phyloP scores from a whole-genome alignment of 2,329 filamentous ascomycete species.

The Colletotrichum zoysiae region DNA sequence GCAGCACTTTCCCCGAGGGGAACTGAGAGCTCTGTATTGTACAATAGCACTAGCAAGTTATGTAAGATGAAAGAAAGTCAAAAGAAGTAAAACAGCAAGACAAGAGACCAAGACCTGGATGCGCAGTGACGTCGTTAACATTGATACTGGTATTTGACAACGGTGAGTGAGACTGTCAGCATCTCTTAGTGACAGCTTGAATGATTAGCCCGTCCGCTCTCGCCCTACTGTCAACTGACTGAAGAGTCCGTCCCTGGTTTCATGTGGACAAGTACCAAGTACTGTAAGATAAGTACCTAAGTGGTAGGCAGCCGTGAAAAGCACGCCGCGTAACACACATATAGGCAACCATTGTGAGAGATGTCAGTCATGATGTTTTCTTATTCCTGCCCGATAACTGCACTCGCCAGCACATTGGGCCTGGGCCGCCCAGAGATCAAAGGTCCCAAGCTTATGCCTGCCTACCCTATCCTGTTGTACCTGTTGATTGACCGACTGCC shows the following conservation, averaged over 20 bases:
- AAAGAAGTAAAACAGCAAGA: conserved; percentile 31
- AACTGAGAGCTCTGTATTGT: conserved; percentile 42
- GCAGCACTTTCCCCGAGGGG: conserved; percentile 40
- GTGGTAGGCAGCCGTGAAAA: conserved; percentile 5
- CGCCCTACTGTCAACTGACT: not conserved
- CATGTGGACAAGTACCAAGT: not conserved
- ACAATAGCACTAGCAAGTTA: conserved; percentile 42
- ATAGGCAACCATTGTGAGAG: conserved; percentile 3
- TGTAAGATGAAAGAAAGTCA: conserved; percentile 40
- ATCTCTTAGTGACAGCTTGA: not conserved
- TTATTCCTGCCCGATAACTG: conserved; percentile 1
- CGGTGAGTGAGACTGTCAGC: not conserved
- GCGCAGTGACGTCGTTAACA: conserved; percentile 21
- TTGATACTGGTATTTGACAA: not conserved
- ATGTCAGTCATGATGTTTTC: not conserved
- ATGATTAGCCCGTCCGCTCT: not conserved
- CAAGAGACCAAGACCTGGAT: conserved; percentile 17
- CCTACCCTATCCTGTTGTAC: conserved; percentile 6
- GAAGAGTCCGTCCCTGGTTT: conserved; percentile 9
- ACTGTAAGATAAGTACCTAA: not conserved
- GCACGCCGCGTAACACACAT: not conserved
- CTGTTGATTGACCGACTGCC: conserved; percentile 35
- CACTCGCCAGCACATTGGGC: not conserved
- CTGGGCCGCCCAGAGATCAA: not conserved
- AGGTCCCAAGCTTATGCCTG: conserved; percentile 7